phyloP scores from a whole-genome alignment of 2,329 filamentous ascomycete genomes.

The Fonsecaea erecta region DNA sequence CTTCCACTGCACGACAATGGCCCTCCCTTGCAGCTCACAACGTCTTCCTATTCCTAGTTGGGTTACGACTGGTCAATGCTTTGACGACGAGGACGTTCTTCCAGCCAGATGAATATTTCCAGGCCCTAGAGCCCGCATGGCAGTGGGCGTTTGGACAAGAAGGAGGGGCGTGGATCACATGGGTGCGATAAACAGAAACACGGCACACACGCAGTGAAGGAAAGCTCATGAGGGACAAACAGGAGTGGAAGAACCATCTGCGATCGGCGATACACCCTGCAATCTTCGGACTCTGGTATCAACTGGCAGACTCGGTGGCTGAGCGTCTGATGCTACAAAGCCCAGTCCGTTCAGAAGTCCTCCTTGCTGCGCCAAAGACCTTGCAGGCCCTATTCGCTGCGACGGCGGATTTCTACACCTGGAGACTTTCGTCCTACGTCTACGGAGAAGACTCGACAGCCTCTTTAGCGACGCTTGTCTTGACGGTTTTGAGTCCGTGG shows the following conservation, averaged over 20 bases:
- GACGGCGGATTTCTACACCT: conserved; percentile 82
- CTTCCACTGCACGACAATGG: conserved; percentile 1
- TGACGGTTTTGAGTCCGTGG: conserved; percentile 81
- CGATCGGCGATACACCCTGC: conserved; percentile 90
- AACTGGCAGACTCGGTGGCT: conserved; percentile 62
- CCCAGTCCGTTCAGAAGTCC: conserved; percentile 64
- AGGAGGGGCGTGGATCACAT: conserved; percentile 85
- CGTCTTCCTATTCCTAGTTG: conserved; percentile 55
- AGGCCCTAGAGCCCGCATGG: conserved; percentile 95
- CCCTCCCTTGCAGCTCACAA: conserved; percentile 18
- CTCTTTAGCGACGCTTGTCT: conserved; percentile 71
- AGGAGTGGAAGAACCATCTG: conserved; percentile 93
- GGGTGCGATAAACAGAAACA: conserved; percentile 64
- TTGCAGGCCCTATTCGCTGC: conserved; percentile 79
- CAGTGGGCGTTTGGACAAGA: conserved; percentile 75
- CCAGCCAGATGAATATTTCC: conserved; percentile 97
- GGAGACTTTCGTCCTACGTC: conserved; percentile 74
- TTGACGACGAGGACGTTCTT: conserved; percentile 86
- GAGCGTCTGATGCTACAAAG: conserved; percentile 59
- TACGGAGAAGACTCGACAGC: conserved; percentile 69
- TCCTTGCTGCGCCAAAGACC: conserved; percentile 74
- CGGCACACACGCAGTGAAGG: not conserved
- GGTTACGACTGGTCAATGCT: conserved; percentile 79
- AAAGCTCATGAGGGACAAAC: conserved; percentile 31
- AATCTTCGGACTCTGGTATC: conserved; percentile 79